Percentiles rank a stretch among this genome's conserved stretches.
Evolutionary conservation across 345 rosid species (phyloP).

Genomic region (Hirschfeldia incana): DNA sequence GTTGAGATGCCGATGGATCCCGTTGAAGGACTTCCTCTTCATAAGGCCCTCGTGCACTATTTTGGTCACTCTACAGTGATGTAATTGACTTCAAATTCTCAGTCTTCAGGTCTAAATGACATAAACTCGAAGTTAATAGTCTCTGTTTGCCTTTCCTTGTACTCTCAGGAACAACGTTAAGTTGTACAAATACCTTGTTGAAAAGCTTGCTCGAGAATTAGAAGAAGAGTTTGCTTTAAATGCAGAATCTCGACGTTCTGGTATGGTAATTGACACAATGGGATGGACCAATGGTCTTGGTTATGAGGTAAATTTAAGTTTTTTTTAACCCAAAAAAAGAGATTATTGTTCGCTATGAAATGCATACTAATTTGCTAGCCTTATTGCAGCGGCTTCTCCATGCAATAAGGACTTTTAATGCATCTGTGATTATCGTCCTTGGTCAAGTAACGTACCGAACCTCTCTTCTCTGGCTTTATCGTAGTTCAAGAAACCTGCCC

Average conservation of each 20-base stretch:
- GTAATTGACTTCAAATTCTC: conserved; percentile 34
- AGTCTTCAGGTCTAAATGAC: neutral
- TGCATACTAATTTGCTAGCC: neutral
- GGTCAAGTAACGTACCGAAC: conserved; percentile 19
- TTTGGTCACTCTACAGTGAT: conserved; percentile 66
- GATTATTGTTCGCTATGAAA: neutral
- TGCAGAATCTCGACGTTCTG: conserved; percentile 61
- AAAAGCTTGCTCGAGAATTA: conserved; percentile 69
- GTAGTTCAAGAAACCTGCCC: conserved; percentile 4
- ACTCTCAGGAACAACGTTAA: conserved; percentile 59
- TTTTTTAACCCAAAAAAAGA: neutral
- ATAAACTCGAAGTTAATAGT: neutral
- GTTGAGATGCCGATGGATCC: conserved; percentile 77
- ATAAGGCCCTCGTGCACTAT: conserved; percentile 75
- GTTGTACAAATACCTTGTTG: conserved; percentile 59
- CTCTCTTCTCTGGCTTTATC: neutral
- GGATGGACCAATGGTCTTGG: conserved; percentile 82
- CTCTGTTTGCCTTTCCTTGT: neutral
- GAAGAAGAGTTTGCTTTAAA: conserved; percentile 63
- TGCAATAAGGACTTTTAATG: conserved; percentile 19
- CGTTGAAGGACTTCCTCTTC: conserved; percentile 78
- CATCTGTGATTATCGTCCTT: conserved; percentile 16
- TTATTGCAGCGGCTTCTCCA: conserved; percentile 30
- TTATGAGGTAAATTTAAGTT: conserved; percentile 49
- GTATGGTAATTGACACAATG: conserved; percentile 90